A percentile compares a stretch with the other conserved stretches of the same genome.
Evolutionary conservation across 116 monocot genomes (phyloP).

Genomic region (Phalaenopsis hybrid): DNA sequence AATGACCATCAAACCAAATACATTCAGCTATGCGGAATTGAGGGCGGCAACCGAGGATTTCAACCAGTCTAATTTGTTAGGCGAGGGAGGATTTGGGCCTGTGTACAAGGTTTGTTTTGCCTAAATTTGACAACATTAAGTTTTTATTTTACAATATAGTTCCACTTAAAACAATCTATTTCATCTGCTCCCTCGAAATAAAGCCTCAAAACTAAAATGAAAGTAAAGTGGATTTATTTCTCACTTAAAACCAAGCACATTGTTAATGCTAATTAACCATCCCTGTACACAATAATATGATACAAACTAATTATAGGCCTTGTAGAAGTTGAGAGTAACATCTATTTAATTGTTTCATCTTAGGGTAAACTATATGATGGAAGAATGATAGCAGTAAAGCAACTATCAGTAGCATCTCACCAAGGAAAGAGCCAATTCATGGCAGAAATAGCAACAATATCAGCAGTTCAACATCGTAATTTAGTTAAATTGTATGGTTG

Average conservation of each 20-base stretch:
- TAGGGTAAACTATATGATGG: constrained; percentile 71
- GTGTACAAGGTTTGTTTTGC: constrained; percentile 49
- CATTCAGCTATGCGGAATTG: constrained; percentile 63
- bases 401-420: constrained; percentile 47
- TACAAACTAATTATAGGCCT: too few relatives aligned
- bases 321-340: too few relatives aligned
- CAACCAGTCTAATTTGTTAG: constrained; percentile 44
- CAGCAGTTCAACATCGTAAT: constrained; percentile 63
- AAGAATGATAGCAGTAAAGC: constrained; percentile 70
- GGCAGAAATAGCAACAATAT: constrained; percentile 67
- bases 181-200: too few relatives aligned
- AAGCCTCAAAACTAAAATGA: too few relatives aligned
- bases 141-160: not conserved
- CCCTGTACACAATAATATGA: too few relatives aligned
- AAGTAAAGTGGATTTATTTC: too few relatives aligned
- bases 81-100: constrained; percentile 63
- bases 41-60: constrained; percentile 61
- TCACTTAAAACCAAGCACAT: too few relatives aligned
- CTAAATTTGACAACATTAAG: not conserved
- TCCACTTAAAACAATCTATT: not conserved
- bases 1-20: constrained; percentile 31
- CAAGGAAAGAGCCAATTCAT: constrained; percentile 66
- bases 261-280: too few relatives aligned
- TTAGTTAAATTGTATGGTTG: constrained; percentile 71
- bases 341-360: not conserved